Evolutionary conservation across 2,329 filamentous ascomycete species (phyloP), one percentile per base, ranked within the genome.

Genomic region (Alternaria burnsii): DNA sequence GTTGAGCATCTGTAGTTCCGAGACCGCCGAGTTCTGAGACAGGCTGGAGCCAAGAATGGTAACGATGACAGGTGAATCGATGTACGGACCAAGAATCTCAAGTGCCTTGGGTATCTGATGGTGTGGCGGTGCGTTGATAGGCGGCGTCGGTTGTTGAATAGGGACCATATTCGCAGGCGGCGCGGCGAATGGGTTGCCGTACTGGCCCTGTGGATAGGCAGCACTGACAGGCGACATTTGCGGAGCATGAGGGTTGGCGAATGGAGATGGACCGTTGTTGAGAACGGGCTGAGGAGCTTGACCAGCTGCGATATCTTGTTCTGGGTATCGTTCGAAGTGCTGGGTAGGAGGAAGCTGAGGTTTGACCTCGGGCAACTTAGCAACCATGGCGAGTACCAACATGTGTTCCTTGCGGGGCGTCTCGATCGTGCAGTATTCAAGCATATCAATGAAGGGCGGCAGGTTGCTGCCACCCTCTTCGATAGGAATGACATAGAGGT

Each of bases 401-500:
- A 95, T 88, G 1, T 92, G 88, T 67, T 96, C 90, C 0, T 88
- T 83, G 16, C 91, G 86, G 2, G 86, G 86, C 59, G 87, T 85
- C 44, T 94, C 91, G 32, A 97, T 86, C 30, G 87, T 87, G 76
- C 94, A 94, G 69, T 94, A 91, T 64, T 92, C 89, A n/a, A 98
- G 85, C 72, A 97, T 91, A 62, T 93, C 87, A 77, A 97, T 88
- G 71, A 97, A 97, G 63, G 94, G 91, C 0, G 95, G 94, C 43
- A 94, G 86, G 50, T 82, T 81, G 34, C 80, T 81, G 51, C 86
- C 87, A 34, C 92, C 93, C 5, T 89, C 85, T 32, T 93, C 87
- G 5, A 98, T 87, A 0, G 95, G 94, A 10, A 97, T 90, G 32
- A 98, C 86, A 76, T 98, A 98, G 1, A 94, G 92, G 74, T 98